Percentiles rank a stretch among this genome's conserved stretches.
phyloP scores from a whole-genome alignment of 2,329 filamentous ascomycete species.

The Thelonectria discophora region DNA sequence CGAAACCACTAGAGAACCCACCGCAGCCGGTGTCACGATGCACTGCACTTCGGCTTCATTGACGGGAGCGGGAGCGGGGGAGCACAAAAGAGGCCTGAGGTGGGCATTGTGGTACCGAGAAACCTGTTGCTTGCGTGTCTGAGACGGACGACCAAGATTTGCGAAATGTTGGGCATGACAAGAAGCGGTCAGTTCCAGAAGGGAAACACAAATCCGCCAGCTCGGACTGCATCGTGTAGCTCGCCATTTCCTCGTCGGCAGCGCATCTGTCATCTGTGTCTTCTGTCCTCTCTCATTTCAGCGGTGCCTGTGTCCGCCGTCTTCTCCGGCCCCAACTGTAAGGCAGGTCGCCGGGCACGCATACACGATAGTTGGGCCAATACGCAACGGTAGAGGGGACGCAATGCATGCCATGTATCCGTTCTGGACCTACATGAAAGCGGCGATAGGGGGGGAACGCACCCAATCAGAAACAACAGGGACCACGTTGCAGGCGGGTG shows the following conservation, averaged over 20 bases:
- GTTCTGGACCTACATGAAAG: background rate
- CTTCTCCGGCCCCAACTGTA: conserved; percentile 8
- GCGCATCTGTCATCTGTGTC: background rate
- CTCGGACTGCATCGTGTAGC: conserved; percentile 4
- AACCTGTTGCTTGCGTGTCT: conserved; percentile 31
- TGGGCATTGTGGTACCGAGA: conserved; percentile 10
- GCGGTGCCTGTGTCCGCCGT: background rate
- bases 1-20: conserved; percentile 34
- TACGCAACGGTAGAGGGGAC: conserved; percentile 3
- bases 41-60: conserved; percentile 34
- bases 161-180: conserved; percentile 13
- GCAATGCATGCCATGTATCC: conserved; percentile 16
- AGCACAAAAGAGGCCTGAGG: conserved; percentile 12
- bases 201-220: conserved; percentile 21
- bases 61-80: conserved; percentile 14
- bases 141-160: conserved; percentile 22
- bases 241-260: background rate
- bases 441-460: conserved; percentile 5
- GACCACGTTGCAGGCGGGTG: conserved; percentile 34
- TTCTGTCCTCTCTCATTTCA: background rate
- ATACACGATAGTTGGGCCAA: background rate
- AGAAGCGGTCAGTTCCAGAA: conserved; percentile 34
- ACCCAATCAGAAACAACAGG: conserved; percentile 36
- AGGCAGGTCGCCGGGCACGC: conserved; percentile 11
- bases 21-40: conserved; percentile 30